A percentile compares a stretch with the other conserved stretches of the same genome.
Evolutionary conservation across 1,284 basidiomycete species (phyloP).

Genomic region (Ganoderma leucocontextum): DNA sequence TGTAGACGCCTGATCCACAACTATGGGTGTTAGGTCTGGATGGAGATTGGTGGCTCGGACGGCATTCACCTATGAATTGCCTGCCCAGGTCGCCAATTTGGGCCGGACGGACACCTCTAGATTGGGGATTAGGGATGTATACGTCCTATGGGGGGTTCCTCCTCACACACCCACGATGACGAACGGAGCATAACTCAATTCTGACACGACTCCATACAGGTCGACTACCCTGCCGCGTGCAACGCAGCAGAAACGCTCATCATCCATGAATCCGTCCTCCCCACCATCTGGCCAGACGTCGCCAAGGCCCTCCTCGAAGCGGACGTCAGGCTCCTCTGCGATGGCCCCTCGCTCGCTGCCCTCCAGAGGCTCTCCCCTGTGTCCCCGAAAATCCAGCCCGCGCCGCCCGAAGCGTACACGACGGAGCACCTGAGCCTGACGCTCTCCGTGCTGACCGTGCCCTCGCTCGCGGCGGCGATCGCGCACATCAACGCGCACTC

Average conservation of each 20-base stretch:
- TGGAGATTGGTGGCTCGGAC: too few relatives aligned
- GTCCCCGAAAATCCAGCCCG: conserved; percentile 53
- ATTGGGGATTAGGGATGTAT: neutral
- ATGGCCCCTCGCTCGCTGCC: conserved; percentile 67
- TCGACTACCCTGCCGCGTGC: conserved; percentile 95
- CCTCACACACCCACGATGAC: neutral
- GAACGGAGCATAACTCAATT: neutral
- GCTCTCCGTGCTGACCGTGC: conserved; percentile 81
- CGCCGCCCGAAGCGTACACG: conserved; percentile 72
- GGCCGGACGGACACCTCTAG: too few relatives aligned
- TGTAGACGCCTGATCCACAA: neutral
- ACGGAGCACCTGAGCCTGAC: conserved; percentile 91
- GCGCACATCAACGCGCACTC: conserved; percentile 92
- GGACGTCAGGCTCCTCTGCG: conserved; percentile 85
- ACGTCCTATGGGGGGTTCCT: neutral
- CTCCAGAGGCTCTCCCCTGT: conserved; percentile 47
- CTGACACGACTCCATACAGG: conserved; percentile 54
- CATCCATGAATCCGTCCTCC: conserved; percentile 77
- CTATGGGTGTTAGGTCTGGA: neutral
- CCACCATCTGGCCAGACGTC: conserved; percentile 83
- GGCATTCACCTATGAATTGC: too few relatives aligned
- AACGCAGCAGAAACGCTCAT: conserved; percentile 94
- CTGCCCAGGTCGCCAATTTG: too few relatives aligned
- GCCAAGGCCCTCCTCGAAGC: conserved; percentile 76
- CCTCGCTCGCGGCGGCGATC: conserved; percentile 80